Base-by-base conservation (phyloP, 2,329 filamentous ascomycete genomes). In the Penicillium occitanis region DNA sequence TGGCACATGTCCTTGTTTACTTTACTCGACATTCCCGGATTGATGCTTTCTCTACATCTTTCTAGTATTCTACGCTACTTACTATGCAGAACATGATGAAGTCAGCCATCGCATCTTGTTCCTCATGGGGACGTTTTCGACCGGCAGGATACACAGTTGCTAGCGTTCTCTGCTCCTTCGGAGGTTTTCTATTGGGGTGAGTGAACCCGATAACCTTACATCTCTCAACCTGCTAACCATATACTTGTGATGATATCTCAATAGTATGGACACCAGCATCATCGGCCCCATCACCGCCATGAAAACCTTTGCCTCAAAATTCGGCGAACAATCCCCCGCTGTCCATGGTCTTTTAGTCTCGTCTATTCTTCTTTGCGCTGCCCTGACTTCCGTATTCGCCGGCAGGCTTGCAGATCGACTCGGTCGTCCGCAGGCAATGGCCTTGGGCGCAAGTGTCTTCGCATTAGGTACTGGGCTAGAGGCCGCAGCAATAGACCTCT, bases 261-360 rank as follows among this genome's bases (percentile, higher is more conserved):
- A 46, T 22, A 46, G 44, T 22, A 46, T 46, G 44, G 83, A 85
- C 62, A 85, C 85, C 0, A 85, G 86, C 10, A 84, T 81, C 25
- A 86, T 88, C 61, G 86, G 87, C 0, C 83, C 86, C 3, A 81
- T 88, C 0, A 88, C 86, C 0, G 80, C 81, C 2, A 89, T 88
- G 87, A 70, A 78, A 0, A 75, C 77, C 14, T 89, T 87, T 71
- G 76, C 76, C 10, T 65, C 74, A 1, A 79, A 80, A 2, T 84
- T 88, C 55, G 86, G 85, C 0, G 70, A 72, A 5, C 77, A 85
- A 35, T 84, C 84, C 0, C 77, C 86, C 0, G 81, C 80, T 0
- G 72, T 87, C 5, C 83, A 85, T 60, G 87, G 87, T 0, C 77
- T 88, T 13, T 82, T 85, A 1, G 85, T 90, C 2, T 88, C 86